Evolutionary conservation across 2,329 filamentous ascomycete genomes (phyloP).

Genomic region (Fusarium sp.): DNA sequence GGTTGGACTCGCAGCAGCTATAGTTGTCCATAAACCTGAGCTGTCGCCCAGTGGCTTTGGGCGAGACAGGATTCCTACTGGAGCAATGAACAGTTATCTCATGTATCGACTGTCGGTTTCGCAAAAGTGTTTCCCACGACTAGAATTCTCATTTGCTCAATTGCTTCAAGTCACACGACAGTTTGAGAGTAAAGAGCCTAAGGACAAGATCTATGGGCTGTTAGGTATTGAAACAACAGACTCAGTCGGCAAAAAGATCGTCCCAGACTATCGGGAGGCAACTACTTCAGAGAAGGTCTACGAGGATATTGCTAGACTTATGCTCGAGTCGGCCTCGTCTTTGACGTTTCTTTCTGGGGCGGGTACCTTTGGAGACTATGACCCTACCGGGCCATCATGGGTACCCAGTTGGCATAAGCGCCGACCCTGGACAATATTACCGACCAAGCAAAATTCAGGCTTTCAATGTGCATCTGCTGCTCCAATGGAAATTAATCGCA

Average conservation of each 20-base stretch:
- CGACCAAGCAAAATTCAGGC: fast-evolving
- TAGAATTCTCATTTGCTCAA: fast-evolving
- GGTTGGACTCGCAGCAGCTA: not conserved
- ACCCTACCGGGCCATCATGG: fast-evolving
- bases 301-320: fast-evolving
- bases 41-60: fast-evolving
- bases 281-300: fast-evolving
- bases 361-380: not conserved
- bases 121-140: fast-evolving
- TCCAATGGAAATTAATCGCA: fast-evolving
- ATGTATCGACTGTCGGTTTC: not conserved
- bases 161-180: fast-evolving
- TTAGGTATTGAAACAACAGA: not conserved
- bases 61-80: fast-evolving
- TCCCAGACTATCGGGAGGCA: not conserved
- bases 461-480: not conserved
- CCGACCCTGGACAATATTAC: not conserved
- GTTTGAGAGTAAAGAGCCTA: fast-evolving
- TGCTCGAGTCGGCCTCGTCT: fast-evolving
- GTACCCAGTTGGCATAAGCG: not conserved
- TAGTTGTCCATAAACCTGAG: fast-evolving
- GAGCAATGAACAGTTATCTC: not conserved
- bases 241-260: fast-evolving
- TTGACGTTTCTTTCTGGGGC: not conserved
- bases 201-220: not conserved